phyloP scores from a whole-genome alignment of 2,329 filamentous ascomycete genomes.

The Paecilomyces sp. region DNA sequence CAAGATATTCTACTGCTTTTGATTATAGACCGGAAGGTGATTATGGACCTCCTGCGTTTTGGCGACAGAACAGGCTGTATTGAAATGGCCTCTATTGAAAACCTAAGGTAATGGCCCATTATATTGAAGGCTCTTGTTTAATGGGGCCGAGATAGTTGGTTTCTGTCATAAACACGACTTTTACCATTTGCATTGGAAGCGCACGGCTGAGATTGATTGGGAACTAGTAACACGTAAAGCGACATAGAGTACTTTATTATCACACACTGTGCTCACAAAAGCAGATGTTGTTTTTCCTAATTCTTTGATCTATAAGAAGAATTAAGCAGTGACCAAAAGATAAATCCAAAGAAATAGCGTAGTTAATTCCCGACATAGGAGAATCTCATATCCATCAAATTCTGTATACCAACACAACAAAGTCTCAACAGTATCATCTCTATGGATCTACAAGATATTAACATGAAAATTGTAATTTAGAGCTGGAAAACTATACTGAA shows the following conservation, averaged over 20 bases:
- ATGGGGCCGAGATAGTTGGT: neutral
- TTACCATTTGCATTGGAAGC: neutral
- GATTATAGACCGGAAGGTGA: neutral
- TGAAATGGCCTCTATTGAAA: conserved; percentile 3
- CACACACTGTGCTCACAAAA: neutral
- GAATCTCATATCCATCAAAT: neutral
- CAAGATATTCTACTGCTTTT: neutral
- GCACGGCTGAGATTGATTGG: neutral
- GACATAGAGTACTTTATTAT: neutral
- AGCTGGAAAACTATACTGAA: too few relatives aligned
- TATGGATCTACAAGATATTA: too few relatives aligned
- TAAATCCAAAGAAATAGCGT: neutral
- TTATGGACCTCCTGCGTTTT: conserved; percentile 8
- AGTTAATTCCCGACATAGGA: too few relatives aligned
- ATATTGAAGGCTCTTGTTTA: neutral
- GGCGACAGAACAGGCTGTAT: conserved; percentile 19
- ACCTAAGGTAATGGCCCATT: neutral
- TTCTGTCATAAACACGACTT: neutral
- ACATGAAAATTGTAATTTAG: too few relatives aligned
- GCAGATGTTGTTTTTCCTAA: neutral
- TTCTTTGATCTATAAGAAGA: neutral
- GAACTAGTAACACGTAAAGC: neutral
- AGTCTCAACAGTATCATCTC: too few relatives aligned
- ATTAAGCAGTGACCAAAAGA: neutral
- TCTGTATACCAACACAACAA: too few relatives aligned